These are phyloP conservation scores for Nakazawaea ishiwadae DNA, from an alignment of 805 yeast species.

Conservation along the genomic window DNA sequence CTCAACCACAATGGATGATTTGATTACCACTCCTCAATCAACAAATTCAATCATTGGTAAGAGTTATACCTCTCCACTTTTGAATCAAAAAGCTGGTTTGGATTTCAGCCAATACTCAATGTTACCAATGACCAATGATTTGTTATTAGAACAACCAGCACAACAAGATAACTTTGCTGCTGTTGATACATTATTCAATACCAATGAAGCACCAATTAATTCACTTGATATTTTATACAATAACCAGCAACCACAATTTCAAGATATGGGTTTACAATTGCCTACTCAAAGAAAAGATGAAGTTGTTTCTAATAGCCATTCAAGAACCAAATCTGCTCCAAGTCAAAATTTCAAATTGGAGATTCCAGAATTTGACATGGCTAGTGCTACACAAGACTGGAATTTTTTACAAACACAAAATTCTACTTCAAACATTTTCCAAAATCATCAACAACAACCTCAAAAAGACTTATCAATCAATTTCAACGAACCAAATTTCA, in stretches of 20 bases:
- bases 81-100: neutral
- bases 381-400: slow-evolving; percentile 2
- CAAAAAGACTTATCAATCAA: too few relatives aligned
- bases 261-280: neutral
- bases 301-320: neutral
- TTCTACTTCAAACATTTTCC: neutral
- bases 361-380: neutral
- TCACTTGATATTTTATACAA: slow-evolving; percentile 4
- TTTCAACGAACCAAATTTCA: neutral
- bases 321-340: slow-evolving; percentile 4
- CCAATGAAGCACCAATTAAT: neutral
- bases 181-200: neutral
- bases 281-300: neutral
- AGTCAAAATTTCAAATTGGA: neutral
- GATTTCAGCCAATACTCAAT: slow-evolving; percentile 3
- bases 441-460: neutral
- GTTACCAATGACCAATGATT: slow-evolving; percentile 2
- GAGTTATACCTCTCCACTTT: slow-evolving; percentile 5
- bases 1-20: slow-evolving; percentile 6
- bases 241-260: slow-evolving; percentile 1
- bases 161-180: neutral
- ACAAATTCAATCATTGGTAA: slow-evolving; percentile 1
- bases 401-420: slow-evolving; percentile 4
- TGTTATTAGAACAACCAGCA: slow-evolving; percentile 3
- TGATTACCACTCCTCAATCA: slow-evolving; percentile 7